These are phyloP conservation scores for Solanum rostratum DNA, from an alignment of 257 asterid species.

Conservation along the genomic window DNA sequence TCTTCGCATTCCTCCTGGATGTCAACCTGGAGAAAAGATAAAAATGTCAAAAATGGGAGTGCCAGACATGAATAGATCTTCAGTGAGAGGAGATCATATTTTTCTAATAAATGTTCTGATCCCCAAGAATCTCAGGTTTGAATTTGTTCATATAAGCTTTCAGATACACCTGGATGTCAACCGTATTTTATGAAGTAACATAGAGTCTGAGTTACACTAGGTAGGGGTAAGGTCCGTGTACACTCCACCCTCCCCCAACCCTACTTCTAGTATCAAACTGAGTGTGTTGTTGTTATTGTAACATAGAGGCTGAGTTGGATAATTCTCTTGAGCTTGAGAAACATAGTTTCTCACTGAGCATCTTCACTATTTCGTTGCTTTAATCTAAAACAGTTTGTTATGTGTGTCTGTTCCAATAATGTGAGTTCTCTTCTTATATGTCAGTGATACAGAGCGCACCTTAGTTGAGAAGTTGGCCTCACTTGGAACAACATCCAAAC, in stretches of 20 bases:
- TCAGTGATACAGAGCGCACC: slow-evolving; percentile 65
- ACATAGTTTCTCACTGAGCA: not conserved
- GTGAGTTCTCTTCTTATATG: not conserved
- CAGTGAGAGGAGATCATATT: slow-evolving; percentile 75
- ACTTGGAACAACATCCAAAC: slow-evolving; percentile 33
- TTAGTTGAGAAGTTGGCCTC: slow-evolving; percentile 74
- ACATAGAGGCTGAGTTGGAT: not conserved
- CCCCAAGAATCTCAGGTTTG: slow-evolving; percentile 70
- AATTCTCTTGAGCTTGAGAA: not conserved
- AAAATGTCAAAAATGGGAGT: slow-evolving; percentile 72
- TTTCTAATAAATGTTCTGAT: slow-evolving; percentile 70
- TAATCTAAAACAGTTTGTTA: not conserved
- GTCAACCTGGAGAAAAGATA: slow-evolving; percentile 76
- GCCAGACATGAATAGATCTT: slow-evolving; percentile 68
- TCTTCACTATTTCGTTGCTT: not conserved
- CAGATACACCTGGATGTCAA: not conserved
- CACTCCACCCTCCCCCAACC: not conserved
- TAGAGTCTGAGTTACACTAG: not conserved
- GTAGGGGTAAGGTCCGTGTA: not conserved
- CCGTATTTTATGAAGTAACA: not conserved
- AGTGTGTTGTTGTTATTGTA: not conserved
- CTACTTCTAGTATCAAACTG: not conserved
- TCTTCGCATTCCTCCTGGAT: slow-evolving; percentile 79
- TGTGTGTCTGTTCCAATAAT: not conserved
- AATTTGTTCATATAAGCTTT: not conserved